These are phyloP conservation scores for Osmanthus fragrans DNA, from an alignment of 257 asterid genomes.

Conservation along the genomic window DNA sequence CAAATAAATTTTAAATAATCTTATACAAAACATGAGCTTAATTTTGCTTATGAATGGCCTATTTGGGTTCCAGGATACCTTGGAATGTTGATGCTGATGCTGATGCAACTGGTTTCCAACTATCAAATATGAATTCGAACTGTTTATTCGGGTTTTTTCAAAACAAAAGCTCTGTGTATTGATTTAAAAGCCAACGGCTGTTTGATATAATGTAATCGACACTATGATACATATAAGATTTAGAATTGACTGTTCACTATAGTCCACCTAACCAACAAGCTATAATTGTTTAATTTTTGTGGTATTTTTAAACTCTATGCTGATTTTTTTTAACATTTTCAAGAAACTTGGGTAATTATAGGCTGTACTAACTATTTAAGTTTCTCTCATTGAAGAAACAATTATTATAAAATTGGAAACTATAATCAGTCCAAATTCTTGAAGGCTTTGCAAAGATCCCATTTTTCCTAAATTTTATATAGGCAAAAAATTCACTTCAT, in stretches of 20 bases:
- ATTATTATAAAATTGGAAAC: not conserved
- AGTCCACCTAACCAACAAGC: no score
- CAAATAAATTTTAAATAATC: no score
- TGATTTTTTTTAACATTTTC: not conserved
- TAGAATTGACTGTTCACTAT: no score
- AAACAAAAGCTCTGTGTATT: no score
- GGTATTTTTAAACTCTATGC: no score
- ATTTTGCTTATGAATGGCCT: not conserved
- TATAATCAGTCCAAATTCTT: no score
- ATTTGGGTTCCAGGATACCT: constrained; percentile 12
- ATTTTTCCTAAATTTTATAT: no score
- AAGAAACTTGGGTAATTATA: not conserved
- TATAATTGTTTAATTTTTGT: no score
- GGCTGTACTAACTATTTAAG: not conserved
- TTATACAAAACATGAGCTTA: no score
- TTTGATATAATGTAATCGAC: no score
- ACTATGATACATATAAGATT: no score
- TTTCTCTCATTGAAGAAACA: not conserved
- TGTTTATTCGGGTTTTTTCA: not conserved
- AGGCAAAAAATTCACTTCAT: no score
- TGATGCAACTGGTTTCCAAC: not conserved
- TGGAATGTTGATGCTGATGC: not conserved
- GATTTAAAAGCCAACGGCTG: not conserved
- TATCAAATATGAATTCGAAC: constrained; percentile 1
- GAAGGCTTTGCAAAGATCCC: not conserved